Evolutionary conservation across 106 monocot species (phyloP), one percentile per base, ranked within the genome.

Genomic region (Agapanthus africanus): DNA sequence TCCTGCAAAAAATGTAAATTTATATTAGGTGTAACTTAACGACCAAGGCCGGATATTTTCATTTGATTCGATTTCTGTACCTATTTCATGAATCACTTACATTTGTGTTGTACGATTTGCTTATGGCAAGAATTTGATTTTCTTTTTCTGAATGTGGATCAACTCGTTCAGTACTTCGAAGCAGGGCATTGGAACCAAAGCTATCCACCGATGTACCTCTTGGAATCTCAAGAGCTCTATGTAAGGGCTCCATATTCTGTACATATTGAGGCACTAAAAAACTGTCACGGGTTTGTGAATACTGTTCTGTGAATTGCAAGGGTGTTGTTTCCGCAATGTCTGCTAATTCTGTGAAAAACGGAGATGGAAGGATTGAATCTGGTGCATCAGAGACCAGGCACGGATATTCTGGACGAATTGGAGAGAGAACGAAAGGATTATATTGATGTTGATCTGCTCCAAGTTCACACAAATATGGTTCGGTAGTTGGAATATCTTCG

Each of bases 121-220:
- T 40, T 23, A 10, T 34, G n/a, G 19, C 61, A 61, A 61, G 32
- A 61, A 35, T 25, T 65, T 38, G 64, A 65, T 65, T 37, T 30
- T 4, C 8, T 59, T 7, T 31, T 59, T 59, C 13, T 59, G 8
- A 13, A 2, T 14, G 59, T 15, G 13, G 59, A 32, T 14, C 59
- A 59, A 59, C 59, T 59, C 32, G 59, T 59, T 59, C 59, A 59
- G 31, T 6, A 63, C 0, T 63, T 26, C 11, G 63, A 37, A 37
- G 37, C 18, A 65, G 14, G 26, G 9, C 37, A 39, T 22, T 11
- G 11, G 1, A 15, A 37, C 16, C 64, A 26, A 65, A 39, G 25
- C 14, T 23, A 37, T 40, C 39, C n/a, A 65, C n/a, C 8, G 11
- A 40, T 25, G 0, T 13, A 40, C 25, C 1, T 63, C 34, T 2